Percentiles rank a stretch among this genome's conserved stretches.
Evolutionary conservation across 2,329 filamentous ascomycete species (phyloP).

Genomic region (Pseudogymnoascus sp.): DNA sequence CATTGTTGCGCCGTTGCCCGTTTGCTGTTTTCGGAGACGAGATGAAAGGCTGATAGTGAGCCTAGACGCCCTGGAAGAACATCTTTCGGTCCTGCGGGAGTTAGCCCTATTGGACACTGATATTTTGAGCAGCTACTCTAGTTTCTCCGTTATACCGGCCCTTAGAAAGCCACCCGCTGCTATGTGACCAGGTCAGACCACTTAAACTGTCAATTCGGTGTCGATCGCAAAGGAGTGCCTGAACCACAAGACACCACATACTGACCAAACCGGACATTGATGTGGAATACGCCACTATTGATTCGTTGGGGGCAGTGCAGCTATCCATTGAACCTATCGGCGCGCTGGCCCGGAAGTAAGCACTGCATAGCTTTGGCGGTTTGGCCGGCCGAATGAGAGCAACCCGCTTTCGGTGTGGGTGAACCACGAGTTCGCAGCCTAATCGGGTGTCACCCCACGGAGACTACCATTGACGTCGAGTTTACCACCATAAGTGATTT

Average conservation of each 20-base stretch:
- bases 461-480: background rate
- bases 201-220: background rate
- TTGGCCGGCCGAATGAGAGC: background rate
- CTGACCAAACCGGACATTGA: background rate
- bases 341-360: background rate
- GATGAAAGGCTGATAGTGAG: background rate
- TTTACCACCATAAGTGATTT: background rate
- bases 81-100: background rate
- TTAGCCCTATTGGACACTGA: background rate
- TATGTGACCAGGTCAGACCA: background rate
- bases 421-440: background rate
- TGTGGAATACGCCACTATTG: background rate
- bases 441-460: background rate
- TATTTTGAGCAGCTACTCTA: background rate
- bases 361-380: background rate
- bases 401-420: constrained; percentile 1
- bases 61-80: background rate
- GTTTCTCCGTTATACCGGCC: background rate
- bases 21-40: background rate
- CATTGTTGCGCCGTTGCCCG: background rate
- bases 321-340: background rate
- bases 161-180: background rate
- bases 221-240: background rate
- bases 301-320: background rate
- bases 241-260: background rate